Evolutionary conservation across 345 rosid species (phyloP).

Genomic region (Pseudoturritis turrita): DNA sequence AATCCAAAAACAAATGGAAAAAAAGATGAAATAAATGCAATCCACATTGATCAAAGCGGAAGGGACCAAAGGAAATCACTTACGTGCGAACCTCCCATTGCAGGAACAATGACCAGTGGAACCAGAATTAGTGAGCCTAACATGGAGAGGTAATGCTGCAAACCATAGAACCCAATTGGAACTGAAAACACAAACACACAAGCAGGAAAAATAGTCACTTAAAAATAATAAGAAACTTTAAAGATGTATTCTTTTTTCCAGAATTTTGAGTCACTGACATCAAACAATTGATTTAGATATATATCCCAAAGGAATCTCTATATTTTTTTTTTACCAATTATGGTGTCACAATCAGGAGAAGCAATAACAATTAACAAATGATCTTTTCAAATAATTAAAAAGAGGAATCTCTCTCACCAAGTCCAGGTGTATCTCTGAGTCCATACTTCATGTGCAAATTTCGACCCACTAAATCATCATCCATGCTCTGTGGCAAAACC

Average conservation of each 20-base stretch:
- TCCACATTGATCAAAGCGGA: background rate
- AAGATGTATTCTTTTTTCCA: background rate
- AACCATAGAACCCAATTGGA: constrained; percentile 88
- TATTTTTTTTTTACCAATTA: background rate
- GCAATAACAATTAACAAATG: background rate
- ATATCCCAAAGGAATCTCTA: constrained; percentile 9
- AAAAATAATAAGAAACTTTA: background rate
- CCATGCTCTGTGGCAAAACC: constrained; percentile 56
- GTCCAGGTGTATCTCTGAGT: constrained; percentile 90
- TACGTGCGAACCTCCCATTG: constrained; percentile 96
- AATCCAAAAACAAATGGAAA: constrained; percentile 7
- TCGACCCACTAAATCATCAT: constrained; percentile 56
- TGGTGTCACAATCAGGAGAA: background rate
- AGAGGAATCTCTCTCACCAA: constrained; percentile 47
- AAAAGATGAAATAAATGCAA: background rate
- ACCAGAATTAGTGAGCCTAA: constrained; percentile 84
- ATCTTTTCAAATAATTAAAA: background rate
- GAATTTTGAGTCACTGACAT: constrained; percentile 18
- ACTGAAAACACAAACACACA: constrained; percentile 45
- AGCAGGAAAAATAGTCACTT: background rate
- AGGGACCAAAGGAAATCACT: constrained; percentile 32
- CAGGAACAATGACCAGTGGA: constrained; percentile 94
- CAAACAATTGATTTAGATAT: background rate
- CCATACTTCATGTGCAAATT: constrained; percentile 84
- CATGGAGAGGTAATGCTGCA: constrained; percentile 92